Conservation (phyloP, 2,329 filamentous ascomycete species). For the Colletotrichum scovillei region DNA sequence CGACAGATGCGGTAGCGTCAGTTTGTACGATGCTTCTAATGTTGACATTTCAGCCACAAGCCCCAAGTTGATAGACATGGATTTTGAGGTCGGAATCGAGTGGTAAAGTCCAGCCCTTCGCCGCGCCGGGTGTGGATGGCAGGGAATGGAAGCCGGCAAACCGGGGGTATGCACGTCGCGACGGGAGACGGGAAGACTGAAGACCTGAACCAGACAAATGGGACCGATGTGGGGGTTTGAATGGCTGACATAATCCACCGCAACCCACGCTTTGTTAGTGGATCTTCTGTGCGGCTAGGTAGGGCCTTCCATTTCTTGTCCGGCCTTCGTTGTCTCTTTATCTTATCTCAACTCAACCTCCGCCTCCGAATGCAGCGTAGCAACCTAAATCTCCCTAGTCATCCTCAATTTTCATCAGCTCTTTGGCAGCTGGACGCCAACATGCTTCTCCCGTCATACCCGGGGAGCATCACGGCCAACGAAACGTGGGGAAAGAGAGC, state of each 20-base stretch:
- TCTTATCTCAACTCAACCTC: slow-evolving; percentile 30
- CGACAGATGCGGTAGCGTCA: background rate
- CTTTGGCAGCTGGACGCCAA: background rate
- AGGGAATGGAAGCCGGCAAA: slow-evolving; percentile 17
- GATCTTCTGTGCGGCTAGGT: background rate
- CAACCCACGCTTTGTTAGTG: background rate
- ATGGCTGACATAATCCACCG: slow-evolving; percentile 22
- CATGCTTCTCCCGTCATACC: background rate
- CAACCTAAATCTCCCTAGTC: slow-evolving; percentile 11
- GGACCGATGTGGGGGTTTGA: slow-evolving; percentile 19
- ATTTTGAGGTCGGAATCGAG: background rate
- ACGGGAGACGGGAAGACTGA: slow-evolving; percentile 13
- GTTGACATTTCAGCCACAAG: background rate
- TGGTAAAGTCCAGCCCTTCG: slow-evolving; percentile 18
- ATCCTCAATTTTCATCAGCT: slow-evolving; percentile 25
- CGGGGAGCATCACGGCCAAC: background rate
- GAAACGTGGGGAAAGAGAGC: background rate
- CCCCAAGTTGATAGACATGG: background rate
- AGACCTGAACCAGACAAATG: slow-evolving; percentile 26
- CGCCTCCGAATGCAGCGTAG: slow-evolving; percentile 3
- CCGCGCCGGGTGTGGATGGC: slow-evolving; percentile 6
- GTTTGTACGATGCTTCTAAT: background rate
- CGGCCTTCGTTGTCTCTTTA: slow-evolving; percentile 23
- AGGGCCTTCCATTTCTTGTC: slow-evolving; percentile 16
- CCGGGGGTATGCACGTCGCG: slow-evolving; percentile 26